Conservation (phyloP, 2,329 filamentous ascomycete genomes). For the Bretziella fagacearum region DNA sequence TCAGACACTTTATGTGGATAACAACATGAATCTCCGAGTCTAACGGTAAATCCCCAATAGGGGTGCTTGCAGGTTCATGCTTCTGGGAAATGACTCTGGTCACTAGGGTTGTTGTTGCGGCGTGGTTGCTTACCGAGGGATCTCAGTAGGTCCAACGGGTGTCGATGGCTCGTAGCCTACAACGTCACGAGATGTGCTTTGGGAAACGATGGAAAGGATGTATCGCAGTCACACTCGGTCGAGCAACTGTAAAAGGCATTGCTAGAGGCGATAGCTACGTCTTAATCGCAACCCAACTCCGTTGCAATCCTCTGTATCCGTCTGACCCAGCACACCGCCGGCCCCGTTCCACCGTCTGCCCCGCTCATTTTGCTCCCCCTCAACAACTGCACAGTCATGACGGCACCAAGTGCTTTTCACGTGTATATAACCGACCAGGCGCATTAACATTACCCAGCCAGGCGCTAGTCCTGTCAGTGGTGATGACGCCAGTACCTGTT, state of each 20-base stretch:
- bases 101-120: constrained; percentile 21
- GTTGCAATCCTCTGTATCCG: constrained; percentile 20
- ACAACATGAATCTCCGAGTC: constrained; percentile 55
- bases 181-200: not conserved
- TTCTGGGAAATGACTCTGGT: constrained; percentile 46
- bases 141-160: not conserved
- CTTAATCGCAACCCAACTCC: not conserved
- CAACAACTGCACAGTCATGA: constrained; percentile 16
- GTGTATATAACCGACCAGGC: constrained; percentile 38
- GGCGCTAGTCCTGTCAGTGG: constrained; percentile 25
- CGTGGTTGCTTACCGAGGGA: constrained; percentile 10
- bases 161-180: not conserved
- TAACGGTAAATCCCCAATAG: constrained; percentile 52
- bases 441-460: constrained; percentile 37
- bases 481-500: constrained; percentile 31
- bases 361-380: not conserved
- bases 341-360: not conserved
- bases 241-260: no score
- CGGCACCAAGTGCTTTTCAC: not conserved
- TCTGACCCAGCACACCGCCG: not conserved
- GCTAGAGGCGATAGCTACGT: not conserved
- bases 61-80: constrained; percentile 60
- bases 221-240: constrained; percentile 1
- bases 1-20: constrained; percentile 39
- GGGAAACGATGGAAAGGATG: not conserved